Evolutionary conservation across 2,329 filamentous ascomycete species (phyloP), one percentile per base, ranked within the genome.

Genomic region (Scedosporium apiospermum): DNA sequence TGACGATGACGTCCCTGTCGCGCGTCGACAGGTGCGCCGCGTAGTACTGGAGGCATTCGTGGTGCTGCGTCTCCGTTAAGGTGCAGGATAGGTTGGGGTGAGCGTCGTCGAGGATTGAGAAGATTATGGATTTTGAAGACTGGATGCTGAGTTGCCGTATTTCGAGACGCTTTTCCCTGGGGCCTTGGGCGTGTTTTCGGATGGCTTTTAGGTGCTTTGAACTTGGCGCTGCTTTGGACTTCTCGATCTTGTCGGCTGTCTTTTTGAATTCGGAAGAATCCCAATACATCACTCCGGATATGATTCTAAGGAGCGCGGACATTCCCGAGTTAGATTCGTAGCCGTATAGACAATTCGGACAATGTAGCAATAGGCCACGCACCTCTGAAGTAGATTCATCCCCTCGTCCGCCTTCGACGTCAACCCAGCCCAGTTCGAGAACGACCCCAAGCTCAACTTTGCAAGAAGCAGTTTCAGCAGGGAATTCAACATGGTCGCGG

Each of bases 361-460:
- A 16, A 23, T 23, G 23, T 23, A 7, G 18, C 14, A 4, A 60
- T 49, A 60, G 38, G 49, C n/a, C 23, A 18, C 51, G 4, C 16
- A 79, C 78, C 76, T 76, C 72, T 93, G 90, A 66, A 95, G 72
- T 7, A 93, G 72, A 70, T 93, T 95, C 88, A 91, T 90, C 57
- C 90, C 90, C 67, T 92, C 88, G 65, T 91, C 85, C 0, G 87
- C 83, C 57, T 84, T 85, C 57, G 83, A 82, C 0, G 88, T 92
- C 46, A 91, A 71, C 0, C 90, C 89, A 10, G 93, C 81, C 88
- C 88, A 93, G 71, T 92, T 93, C 4, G 90, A 91, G 60, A 93
- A 75, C 6, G 85, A 85, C 1, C 85, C 86, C 4, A 93, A 78
- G 66, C 88, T 89, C 63, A 92, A 76, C 74, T 95, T 95, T n/a